phyloP scores from a whole-genome alignment of 805 yeast species.

The Candida vartiovaarae region DNA sequence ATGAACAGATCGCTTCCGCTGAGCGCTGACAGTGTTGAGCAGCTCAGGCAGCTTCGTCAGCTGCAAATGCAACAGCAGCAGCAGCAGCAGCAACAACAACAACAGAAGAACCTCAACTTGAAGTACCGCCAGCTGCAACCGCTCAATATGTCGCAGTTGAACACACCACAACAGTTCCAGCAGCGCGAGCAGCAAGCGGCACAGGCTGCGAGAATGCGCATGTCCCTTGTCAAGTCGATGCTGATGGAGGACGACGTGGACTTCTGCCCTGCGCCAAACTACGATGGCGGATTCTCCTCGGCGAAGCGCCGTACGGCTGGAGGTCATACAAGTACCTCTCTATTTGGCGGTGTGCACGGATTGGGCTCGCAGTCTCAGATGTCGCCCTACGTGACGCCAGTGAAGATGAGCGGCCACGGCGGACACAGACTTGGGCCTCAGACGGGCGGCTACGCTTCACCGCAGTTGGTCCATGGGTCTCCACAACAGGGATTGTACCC shows the following conservation, averaged over 20 bases:
- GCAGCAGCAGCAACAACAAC: constrained; percentile 1
- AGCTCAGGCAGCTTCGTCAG: constrained; percentile 8
- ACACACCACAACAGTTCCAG: constrained; percentile 11
- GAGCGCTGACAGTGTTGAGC: not conserved
- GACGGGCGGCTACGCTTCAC: constrained; percentile 8
- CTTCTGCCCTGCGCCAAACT: constrained; percentile 45
- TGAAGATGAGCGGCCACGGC: constrained; percentile 11
- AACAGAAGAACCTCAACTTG: not conserved
- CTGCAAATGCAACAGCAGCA: constrained; percentile 4
- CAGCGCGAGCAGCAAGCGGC: constrained; percentile 18
- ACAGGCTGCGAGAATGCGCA: constrained; percentile 36
- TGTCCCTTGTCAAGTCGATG: constrained; percentile 60
- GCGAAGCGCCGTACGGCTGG: too few relatives aligned
- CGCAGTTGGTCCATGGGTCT: constrained; percentile 6
- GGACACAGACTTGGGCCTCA: constrained; percentile 8
- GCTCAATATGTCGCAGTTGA: not conserved
- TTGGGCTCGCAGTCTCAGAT: too few relatives aligned
- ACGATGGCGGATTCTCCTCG: not conserved
- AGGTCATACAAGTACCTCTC: too few relatives aligned
- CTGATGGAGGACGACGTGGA: constrained; percentile 67
- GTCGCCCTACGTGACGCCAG: constrained; percentile 20
- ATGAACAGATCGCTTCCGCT: too few relatives aligned
- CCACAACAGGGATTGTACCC: constrained; percentile 10
- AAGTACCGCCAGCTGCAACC: not conserved
- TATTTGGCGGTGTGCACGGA: too few relatives aligned